These are phyloP conservation scores for Yamadazyma songkhlaensis DNA, from an alignment of 1,139 yeast genomes.

Conservation along the genomic window DNA sequence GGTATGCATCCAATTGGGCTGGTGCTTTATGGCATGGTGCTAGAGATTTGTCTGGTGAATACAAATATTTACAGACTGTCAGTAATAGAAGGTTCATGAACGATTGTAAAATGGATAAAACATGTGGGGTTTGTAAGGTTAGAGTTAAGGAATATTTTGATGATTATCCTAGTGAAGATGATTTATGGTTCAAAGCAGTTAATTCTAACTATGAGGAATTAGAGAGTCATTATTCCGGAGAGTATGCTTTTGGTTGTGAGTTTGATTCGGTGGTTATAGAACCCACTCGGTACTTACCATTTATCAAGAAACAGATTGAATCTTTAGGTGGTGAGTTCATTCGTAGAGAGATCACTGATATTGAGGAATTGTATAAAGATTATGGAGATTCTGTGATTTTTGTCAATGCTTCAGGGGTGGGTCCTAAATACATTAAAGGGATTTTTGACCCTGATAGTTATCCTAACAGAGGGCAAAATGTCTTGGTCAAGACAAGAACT, in stretches of 20 bases:
- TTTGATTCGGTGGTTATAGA: constrained; percentile 6
- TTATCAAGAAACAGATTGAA: constrained; percentile 5
- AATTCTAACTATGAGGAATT: constrained; percentile 4
- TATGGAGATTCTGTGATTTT: constrained; percentile 5
- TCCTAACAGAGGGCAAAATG: constrained; percentile 9
- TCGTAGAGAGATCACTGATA: constrained; percentile 1
- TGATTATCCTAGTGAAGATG: constrained; percentile 1
- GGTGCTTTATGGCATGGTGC: constrained; percentile 9
- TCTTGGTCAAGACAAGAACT: constrained; percentile 5
- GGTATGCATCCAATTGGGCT: constrained; percentile 11
- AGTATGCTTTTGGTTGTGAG: constrained; percentile 6
- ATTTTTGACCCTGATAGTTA: constrained; percentile 2
- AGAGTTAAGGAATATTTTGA: constrained; percentile 6
- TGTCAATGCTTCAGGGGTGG: constrained; percentile 8
- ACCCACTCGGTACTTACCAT: constrained; percentile 7
- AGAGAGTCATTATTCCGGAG: background rate
- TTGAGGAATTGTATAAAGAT: constrained; percentile 3
- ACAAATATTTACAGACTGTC: constrained; percentile 4
- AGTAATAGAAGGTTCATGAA: constrained; percentile 5
- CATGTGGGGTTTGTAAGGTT: constrained; percentile 8
- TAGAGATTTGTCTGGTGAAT: constrained; percentile 1
- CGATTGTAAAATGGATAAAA: constrained; percentile 1
- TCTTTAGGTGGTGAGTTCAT: constrained; percentile 5
- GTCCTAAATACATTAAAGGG: constrained; percentile 7
- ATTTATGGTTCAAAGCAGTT: constrained; percentile 4